These are phyloP conservation scores for Neonectria coccinea DNA, from an alignment of 2,329 filamentous ascomycete genomes.

Conservation along the genomic window DNA sequence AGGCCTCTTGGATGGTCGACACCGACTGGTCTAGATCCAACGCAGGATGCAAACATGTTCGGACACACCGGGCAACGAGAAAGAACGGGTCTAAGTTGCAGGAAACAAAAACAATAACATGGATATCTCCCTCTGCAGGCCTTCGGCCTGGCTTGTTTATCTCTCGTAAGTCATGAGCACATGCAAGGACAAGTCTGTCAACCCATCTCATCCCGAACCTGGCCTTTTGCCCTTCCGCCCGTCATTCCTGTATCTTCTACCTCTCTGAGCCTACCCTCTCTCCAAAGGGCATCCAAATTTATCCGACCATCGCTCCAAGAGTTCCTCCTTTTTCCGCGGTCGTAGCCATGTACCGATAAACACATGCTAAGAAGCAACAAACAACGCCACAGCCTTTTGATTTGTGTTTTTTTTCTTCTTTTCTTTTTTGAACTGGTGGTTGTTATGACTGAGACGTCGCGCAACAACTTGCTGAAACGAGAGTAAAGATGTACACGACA, in stretches of 20 bases:
- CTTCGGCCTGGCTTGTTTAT: constrained; percentile 42
- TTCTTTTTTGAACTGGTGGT: not conserved
- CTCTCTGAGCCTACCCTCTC: constrained; percentile 20
- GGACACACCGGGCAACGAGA: not conserved
- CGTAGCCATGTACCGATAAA: constrained; percentile 27
- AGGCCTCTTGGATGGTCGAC: constrained; percentile 10
- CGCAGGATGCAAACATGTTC: not conserved
- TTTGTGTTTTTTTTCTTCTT: constrained; percentile 3
- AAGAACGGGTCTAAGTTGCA: constrained; percentile 6
- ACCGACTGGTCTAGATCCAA: not conserved
- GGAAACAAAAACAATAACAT: constrained; percentile 21
- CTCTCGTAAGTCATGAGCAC: constrained; percentile 47
- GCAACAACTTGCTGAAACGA: constrained; percentile 15
- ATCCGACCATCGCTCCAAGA: constrained; percentile 29
- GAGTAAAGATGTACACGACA: constrained; percentile 38
- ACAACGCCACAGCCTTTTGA: constrained; percentile 37
- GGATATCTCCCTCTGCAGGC: constrained; percentile 43
- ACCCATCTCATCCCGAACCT: constrained; percentile 34
- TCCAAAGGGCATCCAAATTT: constrained; percentile 21
- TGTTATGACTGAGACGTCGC: constrained; percentile 6
- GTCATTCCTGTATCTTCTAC: constrained; percentile 30
- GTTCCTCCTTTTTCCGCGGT: constrained; percentile 32
- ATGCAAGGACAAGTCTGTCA: constrained; percentile 37
- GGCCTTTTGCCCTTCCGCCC: constrained; percentile 19
- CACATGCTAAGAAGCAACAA: constrained; percentile 28